These are phyloP conservation scores for Torulaspora maleeae DNA, from an alignment of 805 yeast species.

Conservation along the genomic window DNA sequence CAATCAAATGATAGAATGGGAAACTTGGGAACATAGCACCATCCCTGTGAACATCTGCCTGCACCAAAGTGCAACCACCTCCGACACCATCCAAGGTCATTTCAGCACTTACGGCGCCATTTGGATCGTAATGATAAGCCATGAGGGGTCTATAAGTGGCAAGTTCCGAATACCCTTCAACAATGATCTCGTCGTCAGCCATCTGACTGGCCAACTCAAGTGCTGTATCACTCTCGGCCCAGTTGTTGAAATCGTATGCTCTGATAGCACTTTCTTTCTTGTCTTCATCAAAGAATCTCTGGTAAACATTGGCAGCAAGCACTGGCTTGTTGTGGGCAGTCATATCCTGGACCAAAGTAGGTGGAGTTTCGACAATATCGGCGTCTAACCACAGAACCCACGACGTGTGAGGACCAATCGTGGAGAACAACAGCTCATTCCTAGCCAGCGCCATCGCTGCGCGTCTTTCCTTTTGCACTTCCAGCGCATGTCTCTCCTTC, in stretches of 20 bases:
- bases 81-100: conserved; percentile 96
- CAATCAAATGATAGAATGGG: conserved; percentile 94
- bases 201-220: conserved; percentile 63
- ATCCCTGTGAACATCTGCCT: conserved; percentile 96
- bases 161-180: conserved; percentile 90
- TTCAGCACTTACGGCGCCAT: conserved; percentile 58
- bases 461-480: conserved; percentile 84
- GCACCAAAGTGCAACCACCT: conserved; percentile 92
- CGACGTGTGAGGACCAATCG: conserved; percentile 81
- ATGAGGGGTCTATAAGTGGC: conserved; percentile 92
- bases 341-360: conserved; percentile 79
- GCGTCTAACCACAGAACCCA: conserved; percentile 98
- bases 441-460: conserved; percentile 90
- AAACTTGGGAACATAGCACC: conserved; percentile 99
- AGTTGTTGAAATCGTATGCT: conserved; percentile 93
- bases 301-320: conserved; percentile 89
- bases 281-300: conserved; percentile 62
- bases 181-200: conserved; percentile 85
- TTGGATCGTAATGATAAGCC: conserved; percentile 77
- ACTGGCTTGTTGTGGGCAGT: conserved; percentile 81
- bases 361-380: conserved; percentile 87
- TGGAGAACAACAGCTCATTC: conserved; percentile 83
- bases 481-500: conserved; percentile 83
- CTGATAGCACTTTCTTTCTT: conserved; percentile 56
- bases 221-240: conserved; percentile 87